Percentiles rank a stretch among this genome's conserved stretches.
Conservation (phyloP, 2,329 filamentous ascomycete species). For the Aspergillus awamori region DNA sequence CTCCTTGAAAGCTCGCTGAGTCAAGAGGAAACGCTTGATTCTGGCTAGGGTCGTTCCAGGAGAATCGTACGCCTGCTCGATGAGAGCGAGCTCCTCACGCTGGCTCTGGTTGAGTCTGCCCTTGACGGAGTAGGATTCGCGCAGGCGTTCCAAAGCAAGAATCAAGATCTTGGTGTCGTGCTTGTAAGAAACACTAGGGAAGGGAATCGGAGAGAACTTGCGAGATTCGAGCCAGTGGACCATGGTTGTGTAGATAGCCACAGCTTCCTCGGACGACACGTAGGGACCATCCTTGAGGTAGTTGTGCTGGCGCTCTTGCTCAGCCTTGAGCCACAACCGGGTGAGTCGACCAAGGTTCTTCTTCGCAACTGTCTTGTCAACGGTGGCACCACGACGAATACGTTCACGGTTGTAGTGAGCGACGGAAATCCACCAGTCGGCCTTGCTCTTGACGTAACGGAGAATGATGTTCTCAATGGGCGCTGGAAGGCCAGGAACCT, state of each 20-base stretch:
- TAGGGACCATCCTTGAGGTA: constrained; percentile 99
- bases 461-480: constrained; percentile 99
- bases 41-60: constrained; percentile 92
- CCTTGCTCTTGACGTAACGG: constrained; percentile 98
- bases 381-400: constrained; percentile 92
- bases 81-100: constrained; percentile 91
- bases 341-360: constrained; percentile 97
- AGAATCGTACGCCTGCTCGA: constrained; percentile 97
- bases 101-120: constrained; percentile 96
- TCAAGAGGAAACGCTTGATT: constrained; percentile 96
- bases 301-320: constrained; percentile 98
- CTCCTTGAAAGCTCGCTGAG: constrained; percentile 97
- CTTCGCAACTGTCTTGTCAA: constrained; percentile 99
- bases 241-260: constrained; percentile 97
- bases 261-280: constrained; percentile 95
- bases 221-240: constrained; percentile 98
- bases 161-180: constrained; percentile 99
- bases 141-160: constrained; percentile 84
- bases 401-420: constrained; percentile 98
- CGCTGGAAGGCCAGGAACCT: constrained; percentile 92
- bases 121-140: constrained; percentile 97
- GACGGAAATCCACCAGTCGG: constrained; percentile 99
- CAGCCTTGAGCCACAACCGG: constrained; percentile 93
- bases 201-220: constrained; percentile 98
- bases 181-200: constrained; percentile 98